These are phyloP conservation scores for Arabidopsis lyrata DNA, from an alignment of 441 rosid genomes.

Conservation along the genomic window DNA sequence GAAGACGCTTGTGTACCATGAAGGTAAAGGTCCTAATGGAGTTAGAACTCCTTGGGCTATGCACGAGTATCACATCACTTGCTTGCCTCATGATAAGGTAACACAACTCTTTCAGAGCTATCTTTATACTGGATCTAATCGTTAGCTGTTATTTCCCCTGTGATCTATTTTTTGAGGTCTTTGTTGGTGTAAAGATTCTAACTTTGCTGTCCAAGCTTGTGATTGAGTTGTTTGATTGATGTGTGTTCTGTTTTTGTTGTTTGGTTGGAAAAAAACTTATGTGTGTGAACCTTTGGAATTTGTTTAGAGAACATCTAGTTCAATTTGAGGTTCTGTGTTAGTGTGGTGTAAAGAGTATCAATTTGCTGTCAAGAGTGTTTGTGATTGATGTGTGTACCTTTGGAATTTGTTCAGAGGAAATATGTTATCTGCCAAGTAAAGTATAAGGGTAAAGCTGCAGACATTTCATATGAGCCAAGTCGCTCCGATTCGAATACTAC, in stretches of 20 bases:
- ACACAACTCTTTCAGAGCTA: neutral
- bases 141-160: neutral
- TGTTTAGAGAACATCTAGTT: slow-evolving; percentile 3
- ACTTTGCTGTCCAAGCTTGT: neutral
- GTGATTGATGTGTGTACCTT: neutral
- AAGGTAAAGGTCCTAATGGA: slow-evolving; percentile 1
- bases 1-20: slow-evolving; percentile 34
- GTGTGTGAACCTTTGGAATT: neutral
- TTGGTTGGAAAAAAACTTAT: neutral
- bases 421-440: slow-evolving; percentile 35
- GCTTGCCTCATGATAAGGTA: slow-evolving; percentile 26
- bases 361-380: no score
- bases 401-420: slow-evolving; percentile 7
- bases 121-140: no score
- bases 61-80: slow-evolving; percentile 43
- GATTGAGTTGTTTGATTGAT: neutral
- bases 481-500: neutral
- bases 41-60: slow-evolving; percentile 28
- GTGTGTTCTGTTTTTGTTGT: neutral
- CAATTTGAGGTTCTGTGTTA: no score
- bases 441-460: slow-evolving; percentile 6
- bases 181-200: no score
- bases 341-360: no score
- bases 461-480: neutral
- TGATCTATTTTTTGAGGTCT: neutral